These are phyloP conservation scores for Globisporangium takayamanum DNA, from an alignment of 352 stramenopile species.

Conservation along the genomic window DNA sequence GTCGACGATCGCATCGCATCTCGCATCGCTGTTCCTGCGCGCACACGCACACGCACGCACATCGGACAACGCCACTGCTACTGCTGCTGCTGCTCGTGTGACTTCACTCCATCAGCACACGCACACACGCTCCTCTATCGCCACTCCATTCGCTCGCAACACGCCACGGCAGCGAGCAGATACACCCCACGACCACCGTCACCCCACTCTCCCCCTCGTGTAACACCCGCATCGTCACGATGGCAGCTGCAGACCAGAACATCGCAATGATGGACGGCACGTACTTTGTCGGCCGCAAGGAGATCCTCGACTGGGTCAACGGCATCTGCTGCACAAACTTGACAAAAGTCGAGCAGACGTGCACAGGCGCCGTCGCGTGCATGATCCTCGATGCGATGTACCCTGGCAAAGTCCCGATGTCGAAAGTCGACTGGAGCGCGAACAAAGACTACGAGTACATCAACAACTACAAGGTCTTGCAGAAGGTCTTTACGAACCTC, in stretches of 20 bases:
- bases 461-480: slow-evolving; percentile 99
- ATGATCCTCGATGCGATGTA: slow-evolving; percentile 96
- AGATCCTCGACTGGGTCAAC: slow-evolving; percentile 99
- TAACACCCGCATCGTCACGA: slow-evolving; percentile 11
- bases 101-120: too few relatives aligned
- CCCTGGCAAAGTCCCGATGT: slow-evolving; percentile 94
- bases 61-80: too few relatives aligned
- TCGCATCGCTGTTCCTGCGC: too few relatives aligned
- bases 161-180: too few relatives aligned
- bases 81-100: too few relatives aligned
- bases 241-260: slow-evolving; percentile 78
- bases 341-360: slow-evolving; percentile 97
- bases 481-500: slow-evolving; percentile 95
- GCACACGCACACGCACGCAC: too few relatives aligned
- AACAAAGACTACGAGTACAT: slow-evolving; percentile 98
- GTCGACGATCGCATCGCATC: too few relatives aligned
- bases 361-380: slow-evolving; percentile 94
- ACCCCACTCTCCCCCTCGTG: too few relatives aligned
- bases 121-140: too few relatives aligned
- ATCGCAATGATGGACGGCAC: slow-evolving; percentile 96
- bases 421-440: slow-evolving; percentile 96
- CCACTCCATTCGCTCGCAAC: too few relatives aligned
- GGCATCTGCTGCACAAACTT: slow-evolving; percentile 91
- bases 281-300: slow-evolving; percentile 95
- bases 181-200: too few relatives aligned